phyloP scores from a whole-genome alignment of 225 moss, liverwort and hornwort genomes.

The Takakia lepidozioides region DNA sequence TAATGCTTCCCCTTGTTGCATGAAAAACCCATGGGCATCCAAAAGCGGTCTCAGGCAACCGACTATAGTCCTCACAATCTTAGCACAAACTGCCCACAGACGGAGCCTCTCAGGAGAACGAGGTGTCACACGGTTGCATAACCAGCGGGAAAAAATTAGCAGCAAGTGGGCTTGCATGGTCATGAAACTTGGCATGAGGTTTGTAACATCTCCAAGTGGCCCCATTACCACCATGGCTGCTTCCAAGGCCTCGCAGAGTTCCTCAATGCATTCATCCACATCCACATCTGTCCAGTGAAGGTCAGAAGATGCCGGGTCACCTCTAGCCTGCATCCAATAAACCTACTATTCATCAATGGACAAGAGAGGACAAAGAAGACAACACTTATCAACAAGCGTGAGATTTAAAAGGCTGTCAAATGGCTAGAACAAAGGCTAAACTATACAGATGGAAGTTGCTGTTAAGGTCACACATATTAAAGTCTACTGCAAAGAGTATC shows the following conservation, averaged over 20 bases:
- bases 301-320: slow-evolving; percentile 23
- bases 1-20: slow-evolving; percentile 55
- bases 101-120: slow-evolving; percentile 21
- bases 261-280: slow-evolving; percentile 42
- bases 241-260: slow-evolving; percentile 67
- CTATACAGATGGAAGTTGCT: not conserved
- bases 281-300: slow-evolving; percentile 66
- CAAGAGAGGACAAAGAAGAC: too few species aligned
- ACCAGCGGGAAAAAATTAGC: slow-evolving; percentile 59
- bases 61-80: slow-evolving; percentile 60
- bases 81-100: slow-evolving; percentile 51
- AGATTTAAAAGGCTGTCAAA: not conserved
- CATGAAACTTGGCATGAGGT: slow-evolving; percentile 63
- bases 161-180: slow-evolving; percentile 77
- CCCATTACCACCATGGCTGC: slow-evolving; percentile 44
- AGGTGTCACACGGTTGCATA: slow-evolving; percentile 36
- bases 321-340: slow-evolving; percentile 23
- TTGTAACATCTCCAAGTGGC: slow-evolving; percentile 48
- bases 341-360: not conserved
- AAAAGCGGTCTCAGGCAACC: slow-evolving; percentile 71
- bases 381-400: too few species aligned
- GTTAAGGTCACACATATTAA: too few species aligned
- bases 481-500: too few species aligned
- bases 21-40: slow-evolving; percentile 41
- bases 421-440: not conserved